phyloP scores from a whole-genome alignment of 345 rosid species.

The Populus tremula region DNA sequence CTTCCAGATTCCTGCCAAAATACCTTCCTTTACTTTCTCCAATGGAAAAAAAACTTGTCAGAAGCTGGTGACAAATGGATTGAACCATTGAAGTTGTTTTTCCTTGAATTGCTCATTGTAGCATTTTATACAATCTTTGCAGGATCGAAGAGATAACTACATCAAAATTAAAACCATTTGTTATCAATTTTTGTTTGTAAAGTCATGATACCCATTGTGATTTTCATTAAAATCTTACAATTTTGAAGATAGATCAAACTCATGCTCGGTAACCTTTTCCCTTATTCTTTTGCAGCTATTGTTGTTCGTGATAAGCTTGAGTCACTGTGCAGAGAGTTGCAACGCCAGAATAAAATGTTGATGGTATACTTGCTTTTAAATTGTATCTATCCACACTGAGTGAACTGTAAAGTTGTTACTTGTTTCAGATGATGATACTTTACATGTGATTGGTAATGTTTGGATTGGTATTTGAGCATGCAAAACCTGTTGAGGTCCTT shows the following conservation, averaged over 20 bases:
- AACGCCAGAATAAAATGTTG: conserved; percentile 86
- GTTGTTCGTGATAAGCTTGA: conserved; percentile 87
- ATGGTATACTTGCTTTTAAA: conserved; percentile 49
- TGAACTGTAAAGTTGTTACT: neutral
- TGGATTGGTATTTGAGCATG: neutral
- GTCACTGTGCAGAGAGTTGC: conserved; percentile 88
- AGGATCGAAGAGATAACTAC: neutral
- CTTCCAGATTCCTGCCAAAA: neutral
- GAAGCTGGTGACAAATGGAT: neutral
- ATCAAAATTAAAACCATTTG: neutral
- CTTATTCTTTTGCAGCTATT: conserved; percentile 46
- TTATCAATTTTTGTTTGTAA: neutral
- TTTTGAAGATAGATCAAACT: neutral
- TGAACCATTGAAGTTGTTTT: neutral
- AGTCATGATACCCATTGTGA: too few species aligned
- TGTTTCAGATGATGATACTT: neutral
- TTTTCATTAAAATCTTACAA: neutral
- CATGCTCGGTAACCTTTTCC: conserved; percentile 1
- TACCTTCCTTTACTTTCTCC: neutral
- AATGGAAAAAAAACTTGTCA: neutral
- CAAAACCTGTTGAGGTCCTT: neutral
- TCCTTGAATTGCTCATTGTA: neutral
- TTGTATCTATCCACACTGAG: conserved; percentile 3
- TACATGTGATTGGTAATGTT: neutral
- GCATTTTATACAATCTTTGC: neutral